Base-by-base conservation (phyloP, 768 basidiomycete genomes). In the Phanerochaete carnosa region DNA sequence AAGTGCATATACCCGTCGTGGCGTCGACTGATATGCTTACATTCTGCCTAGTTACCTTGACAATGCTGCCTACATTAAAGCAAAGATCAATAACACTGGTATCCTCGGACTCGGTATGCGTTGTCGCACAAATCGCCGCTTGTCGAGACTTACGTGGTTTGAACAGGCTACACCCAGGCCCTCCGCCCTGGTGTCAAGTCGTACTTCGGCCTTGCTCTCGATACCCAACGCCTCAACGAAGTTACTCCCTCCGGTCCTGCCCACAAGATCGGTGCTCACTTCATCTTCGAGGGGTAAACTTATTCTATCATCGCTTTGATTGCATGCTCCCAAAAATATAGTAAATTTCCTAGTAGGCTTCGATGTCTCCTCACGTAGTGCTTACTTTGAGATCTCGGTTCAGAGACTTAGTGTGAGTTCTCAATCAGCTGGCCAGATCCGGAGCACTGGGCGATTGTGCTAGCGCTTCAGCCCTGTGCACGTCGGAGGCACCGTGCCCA, bases 61-160 rank as follows among this genome's bases (percentile, higher is more conserved):
- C 78, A 76, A 82, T 30, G 87, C 94, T 65, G 89, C 95, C 9
- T 98, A 92, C 72, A 83, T 98, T 78, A 98, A 99, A 84, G 92
- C 95, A 67, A 98, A 98, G 84, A 95, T 98, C 81, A 98, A 98
- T 87, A 96, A 95, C 79, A 74, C 86, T 60, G 95, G 95, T 82
- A 83, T 95, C 72, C 83, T 97, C 66, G 89, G 85, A 69, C 87
- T 96, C 66, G 89, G 85, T 92, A 72, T 63, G 76, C 70, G 6
- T 6, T 3, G 11, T 30, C 50, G 32, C 15, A 7, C 23, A 13
- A 19, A 12, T 33, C 16, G 15, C 19, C 30, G n/a, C 26, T 26
- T 55, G n/a, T 49, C 33, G 45, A 28, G n/a, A 35, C 16, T 32
- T 60, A 25, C 19, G 7, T 33, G 55, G 3, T 47, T 51, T 55